These are phyloP conservation scores for Quercus cerris DNA, from an alignment of 306 rosid genomes.

Conservation along the genomic window DNA sequence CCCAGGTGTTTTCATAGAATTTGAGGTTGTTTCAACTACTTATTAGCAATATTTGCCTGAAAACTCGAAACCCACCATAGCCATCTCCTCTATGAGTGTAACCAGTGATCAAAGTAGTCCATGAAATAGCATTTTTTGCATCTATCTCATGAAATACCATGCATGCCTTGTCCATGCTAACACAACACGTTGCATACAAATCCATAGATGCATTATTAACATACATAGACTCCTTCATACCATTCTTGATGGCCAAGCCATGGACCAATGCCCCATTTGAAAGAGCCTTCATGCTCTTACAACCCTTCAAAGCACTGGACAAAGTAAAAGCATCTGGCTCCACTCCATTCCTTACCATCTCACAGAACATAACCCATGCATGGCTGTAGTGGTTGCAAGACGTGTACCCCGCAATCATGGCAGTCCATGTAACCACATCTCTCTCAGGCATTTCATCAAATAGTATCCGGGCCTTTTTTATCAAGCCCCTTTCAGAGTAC, in stretches of 20 bases:
- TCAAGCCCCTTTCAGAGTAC: conserved; percentile 30
- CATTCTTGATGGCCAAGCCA: conserved; percentile 49
- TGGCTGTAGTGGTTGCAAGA: conserved; percentile 37
- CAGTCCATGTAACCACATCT: conserved; percentile 66
- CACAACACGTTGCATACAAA: conserved; percentile 61
- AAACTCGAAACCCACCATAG: conserved; percentile 50
- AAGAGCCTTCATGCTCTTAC: conserved; percentile 58
- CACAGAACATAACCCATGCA: conserved; percentile 54
- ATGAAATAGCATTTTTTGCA: conserved; percentile 49
- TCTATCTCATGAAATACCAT: conserved; percentile 44
- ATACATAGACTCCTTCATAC: conserved; percentile 47
- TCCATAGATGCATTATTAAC: conserved; percentile 67
- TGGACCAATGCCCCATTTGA: conserved; percentile 48
- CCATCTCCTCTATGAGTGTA: conserved; percentile 69
- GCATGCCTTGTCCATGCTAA: conserved; percentile 51
- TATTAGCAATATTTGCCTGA: conserved; percentile 63
- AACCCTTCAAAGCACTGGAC: conserved; percentile 62
- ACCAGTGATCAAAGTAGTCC: conserved; percentile 80
- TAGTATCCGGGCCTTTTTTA: conserved; percentile 51
- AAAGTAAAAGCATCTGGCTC: conserved; percentile 61
- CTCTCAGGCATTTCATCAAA: conserved; percentile 66
- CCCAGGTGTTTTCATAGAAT: not conserved
- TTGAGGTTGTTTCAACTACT: conserved; percentile 10
- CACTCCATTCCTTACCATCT: conserved; percentile 46
- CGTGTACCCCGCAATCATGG: conserved; percentile 62